These are phyloP conservation scores for Tolypocladium tropicale DNA, from an alignment of 2,329 filamentous ascomycete genomes.

Conservation along the genomic window DNA sequence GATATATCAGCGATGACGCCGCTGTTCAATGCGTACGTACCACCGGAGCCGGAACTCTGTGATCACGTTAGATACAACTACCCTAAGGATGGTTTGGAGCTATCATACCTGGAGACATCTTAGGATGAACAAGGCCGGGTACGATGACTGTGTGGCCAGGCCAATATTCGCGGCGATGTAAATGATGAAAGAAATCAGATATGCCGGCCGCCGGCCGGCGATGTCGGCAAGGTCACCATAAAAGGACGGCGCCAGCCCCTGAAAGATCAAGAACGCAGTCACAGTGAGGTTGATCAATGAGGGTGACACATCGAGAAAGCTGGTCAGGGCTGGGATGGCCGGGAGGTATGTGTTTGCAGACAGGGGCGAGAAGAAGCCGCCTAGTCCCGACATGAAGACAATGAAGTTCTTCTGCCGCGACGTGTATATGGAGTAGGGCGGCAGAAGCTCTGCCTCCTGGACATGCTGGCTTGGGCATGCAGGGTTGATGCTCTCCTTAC, in stretches of 20 bases:
- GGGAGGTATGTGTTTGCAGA: neutral
- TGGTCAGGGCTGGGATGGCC: neutral
- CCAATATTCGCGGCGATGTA: neutral
- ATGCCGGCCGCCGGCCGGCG: neutral
- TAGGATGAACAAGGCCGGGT: neutral
- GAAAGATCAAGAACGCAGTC: neutral
- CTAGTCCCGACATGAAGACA: conserved; percentile 3
- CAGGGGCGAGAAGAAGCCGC: conserved; percentile 3
- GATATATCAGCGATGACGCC: neutral
- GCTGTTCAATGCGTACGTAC: neutral
- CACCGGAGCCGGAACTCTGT: neutral
- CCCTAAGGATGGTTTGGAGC: neutral
- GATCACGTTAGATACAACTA: neutral
- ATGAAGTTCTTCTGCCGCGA: conserved; percentile 2
- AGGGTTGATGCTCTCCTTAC: neutral
- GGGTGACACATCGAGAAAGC: neutral
- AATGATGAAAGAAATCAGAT: neutral
- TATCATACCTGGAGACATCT: neutral
- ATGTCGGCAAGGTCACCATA: neutral
- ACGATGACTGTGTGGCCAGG: neutral
- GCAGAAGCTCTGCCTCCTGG: neutral
- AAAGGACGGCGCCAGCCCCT: neutral
- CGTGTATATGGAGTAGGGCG: conserved; percentile 3
- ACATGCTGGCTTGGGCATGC: neutral
- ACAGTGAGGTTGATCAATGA: neutral